Base-by-base conservation (phyloP, 2,329 filamentous ascomycete species). In the Zymoseptoria brevis region DNA sequence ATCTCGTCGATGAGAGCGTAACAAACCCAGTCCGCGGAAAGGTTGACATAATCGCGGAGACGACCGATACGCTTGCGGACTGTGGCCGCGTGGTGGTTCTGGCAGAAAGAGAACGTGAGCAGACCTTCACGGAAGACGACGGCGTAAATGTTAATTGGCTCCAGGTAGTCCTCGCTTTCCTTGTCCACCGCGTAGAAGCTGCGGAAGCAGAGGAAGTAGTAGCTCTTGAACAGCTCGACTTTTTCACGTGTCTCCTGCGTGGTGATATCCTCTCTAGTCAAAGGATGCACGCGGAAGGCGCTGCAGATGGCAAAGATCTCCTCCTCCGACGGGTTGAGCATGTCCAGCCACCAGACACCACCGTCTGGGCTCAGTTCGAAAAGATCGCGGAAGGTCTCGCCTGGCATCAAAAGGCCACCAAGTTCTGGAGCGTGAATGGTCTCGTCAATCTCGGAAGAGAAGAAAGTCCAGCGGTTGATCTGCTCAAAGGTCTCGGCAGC, bases 1-100 rank as follows among this genome's bases (percentile, higher is more conserved):
- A 99, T 99, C 72, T 99, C 90, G 74, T 99, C 94, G 72, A 99
- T 97, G 71, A 99, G 82, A 50, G 94, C 94, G 72, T 99, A 99
- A 79, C 94, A 99, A 67, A 97, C 95, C 93, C 95, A 99, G 75
- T 99, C 94, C 67, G 91, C 92, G 72, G 90, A 96, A 48, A 99
- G 81, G 62, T 92, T 87, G 68, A 97, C 89, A 71, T 96, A 97
- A 71, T 99, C 94, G 71, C 96, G 93, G 58, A 99, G 81, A 67
- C 90, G 88, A 22, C 90, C 87, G 69, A 99, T 97, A 74, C 94
- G 86, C 79, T 89, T 91, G 65, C 93, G 86, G 24, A 99, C 94
- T 65, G 94, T 90, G 50, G 87, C 83, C 11, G 92, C 90, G 73
- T 99, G 94, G 2, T 86, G 85, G 70, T 95, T 96, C 13, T 87